A percentile compares a stretch with the other conserved stretches of the same genome.
phyloP scores from a whole-genome alignment of 306 rosid genomes.

The Prunus kanzakura region DNA sequence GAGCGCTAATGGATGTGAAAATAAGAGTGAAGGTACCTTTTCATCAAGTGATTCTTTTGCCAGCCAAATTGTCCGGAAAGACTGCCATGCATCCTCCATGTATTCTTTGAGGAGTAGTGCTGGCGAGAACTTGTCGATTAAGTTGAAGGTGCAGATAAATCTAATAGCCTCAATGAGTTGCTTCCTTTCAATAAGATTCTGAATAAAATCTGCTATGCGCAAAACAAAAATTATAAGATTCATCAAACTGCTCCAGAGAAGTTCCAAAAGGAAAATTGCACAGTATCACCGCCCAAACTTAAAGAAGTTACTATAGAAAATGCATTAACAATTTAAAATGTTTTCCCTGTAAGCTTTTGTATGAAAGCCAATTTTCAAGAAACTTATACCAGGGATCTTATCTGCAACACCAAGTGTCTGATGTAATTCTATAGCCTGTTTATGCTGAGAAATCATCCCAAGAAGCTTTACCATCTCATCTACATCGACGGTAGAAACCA shows the following conservation, averaged over 20 bases:
- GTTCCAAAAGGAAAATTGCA: neutral
- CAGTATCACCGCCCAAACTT: neutral
- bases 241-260: neutral
- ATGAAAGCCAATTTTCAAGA: constrained; percentile 8
- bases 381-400: constrained; percentile 43
- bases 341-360: no score
- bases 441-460: constrained; percentile 34
- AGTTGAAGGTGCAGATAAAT: constrained; percentile 46
- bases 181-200: constrained; percentile 35
- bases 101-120: constrained; percentile 30
- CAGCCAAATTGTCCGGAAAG: neutral
- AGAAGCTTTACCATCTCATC: constrained; percentile 48
- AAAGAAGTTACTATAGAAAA: neutral
- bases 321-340: neutral
- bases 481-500: constrained; percentile 32
- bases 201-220: constrained; percentile 35
- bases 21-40: constrained; percentile 27
- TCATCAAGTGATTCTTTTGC: constrained; percentile 8
- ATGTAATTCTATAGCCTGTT: constrained; percentile 40
- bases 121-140: constrained; percentile 42
- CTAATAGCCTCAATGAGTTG: constrained; percentile 49
- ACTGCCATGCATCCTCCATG: constrained; percentile 10
- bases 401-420: constrained; percentile 36
- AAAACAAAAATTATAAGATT: constrained; percentile 1
- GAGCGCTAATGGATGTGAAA: neutral